A percentile compares a stretch with the other conserved stretches of the same genome.
These are phyloP conservation scores for Termitomyces titanicus DNA, from an alignment of 768 basidiomycete species.

Conservation along the genomic window DNA sequence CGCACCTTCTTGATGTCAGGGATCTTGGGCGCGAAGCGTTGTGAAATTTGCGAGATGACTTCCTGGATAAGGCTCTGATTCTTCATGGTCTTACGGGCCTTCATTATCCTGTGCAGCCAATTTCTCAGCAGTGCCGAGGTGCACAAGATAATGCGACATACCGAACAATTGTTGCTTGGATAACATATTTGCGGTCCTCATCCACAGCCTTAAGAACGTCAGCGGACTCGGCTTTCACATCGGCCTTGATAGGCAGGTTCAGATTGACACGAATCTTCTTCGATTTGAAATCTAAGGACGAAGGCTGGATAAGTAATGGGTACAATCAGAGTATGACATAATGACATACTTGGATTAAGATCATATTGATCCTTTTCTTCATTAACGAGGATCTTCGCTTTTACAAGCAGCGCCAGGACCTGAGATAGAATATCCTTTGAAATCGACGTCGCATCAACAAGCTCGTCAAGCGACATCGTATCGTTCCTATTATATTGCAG, in stretches of 20 bases:
- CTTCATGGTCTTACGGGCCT: conserved; percentile 93
- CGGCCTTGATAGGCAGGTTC: conserved; percentile 92
- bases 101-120: conserved; percentile 69
- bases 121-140: neutral
- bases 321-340: neutral
- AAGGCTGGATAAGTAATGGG: conserved; percentile 1
- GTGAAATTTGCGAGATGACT: conserved; percentile 84
- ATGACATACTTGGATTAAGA: conserved; percentile 66
- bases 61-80: conserved; percentile 87
- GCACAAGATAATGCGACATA: conserved; percentile 19
- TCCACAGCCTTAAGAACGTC: conserved; percentile 95
- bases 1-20: conserved; percentile 88
- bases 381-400: conserved; percentile 89
- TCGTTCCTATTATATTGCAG: conserved; percentile 94
- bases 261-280: conserved; percentile 92
- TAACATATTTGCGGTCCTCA: conserved; percentile 95
- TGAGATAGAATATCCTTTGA: conserved; percentile 78
- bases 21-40: conserved; percentile 90
- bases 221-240: conserved; percentile 88
- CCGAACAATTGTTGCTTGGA: conserved; percentile 93
- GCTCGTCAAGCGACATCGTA: conserved; percentile 78
- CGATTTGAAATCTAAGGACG: conserved; percentile 71
- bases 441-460: conserved; percentile 76
- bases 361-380: conserved; percentile 90
- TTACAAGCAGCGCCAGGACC: conserved; percentile 67